A percentile compares a stretch with the other conserved stretches of the same genome.
phyloP scores from a whole-genome alignment of 306 rosid genomes.

The Carpinus fangiana region DNA sequence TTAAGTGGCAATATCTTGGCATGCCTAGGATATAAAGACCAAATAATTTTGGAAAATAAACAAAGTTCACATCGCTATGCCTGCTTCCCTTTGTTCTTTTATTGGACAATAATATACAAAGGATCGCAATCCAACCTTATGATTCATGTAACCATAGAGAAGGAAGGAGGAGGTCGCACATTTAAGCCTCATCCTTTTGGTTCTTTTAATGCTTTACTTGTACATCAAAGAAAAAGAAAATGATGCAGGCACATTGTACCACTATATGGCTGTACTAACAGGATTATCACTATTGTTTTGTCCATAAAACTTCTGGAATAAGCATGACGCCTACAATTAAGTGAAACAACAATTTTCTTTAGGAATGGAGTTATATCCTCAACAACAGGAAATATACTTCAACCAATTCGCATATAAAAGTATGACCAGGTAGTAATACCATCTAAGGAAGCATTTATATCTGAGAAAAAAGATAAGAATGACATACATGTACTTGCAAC shows the following conservation, averaged over 20 bases:
- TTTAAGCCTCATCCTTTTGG: neutral
- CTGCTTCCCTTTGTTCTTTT: neutral
- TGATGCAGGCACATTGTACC: neutral
- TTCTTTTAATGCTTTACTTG: neutral
- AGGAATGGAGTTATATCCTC: neutral
- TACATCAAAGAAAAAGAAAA: neutral
- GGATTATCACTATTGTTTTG: neutral
- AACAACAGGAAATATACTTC: neutral
- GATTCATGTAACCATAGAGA: neutral
- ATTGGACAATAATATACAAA: neutral
- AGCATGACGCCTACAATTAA: neutral
- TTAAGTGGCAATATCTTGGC: no score
- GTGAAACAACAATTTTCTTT: neutral
- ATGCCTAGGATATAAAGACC: no score
- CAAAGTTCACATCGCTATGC: neutral
- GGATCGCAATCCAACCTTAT: neutral
- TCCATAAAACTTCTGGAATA: neutral
- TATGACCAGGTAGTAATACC: neutral
- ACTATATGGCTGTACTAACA: neutral
- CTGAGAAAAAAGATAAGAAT: conserved; percentile 1
- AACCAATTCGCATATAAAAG: no score
- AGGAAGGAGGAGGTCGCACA: neutral
- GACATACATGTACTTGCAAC: conserved; percentile 77
- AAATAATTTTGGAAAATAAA: no score
- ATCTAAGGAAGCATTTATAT: neutral